These are phyloP conservation scores for Monascus ruber DNA, from an alignment of 2,329 filamentous ascomycete genomes.

Conservation along the genomic window DNA sequence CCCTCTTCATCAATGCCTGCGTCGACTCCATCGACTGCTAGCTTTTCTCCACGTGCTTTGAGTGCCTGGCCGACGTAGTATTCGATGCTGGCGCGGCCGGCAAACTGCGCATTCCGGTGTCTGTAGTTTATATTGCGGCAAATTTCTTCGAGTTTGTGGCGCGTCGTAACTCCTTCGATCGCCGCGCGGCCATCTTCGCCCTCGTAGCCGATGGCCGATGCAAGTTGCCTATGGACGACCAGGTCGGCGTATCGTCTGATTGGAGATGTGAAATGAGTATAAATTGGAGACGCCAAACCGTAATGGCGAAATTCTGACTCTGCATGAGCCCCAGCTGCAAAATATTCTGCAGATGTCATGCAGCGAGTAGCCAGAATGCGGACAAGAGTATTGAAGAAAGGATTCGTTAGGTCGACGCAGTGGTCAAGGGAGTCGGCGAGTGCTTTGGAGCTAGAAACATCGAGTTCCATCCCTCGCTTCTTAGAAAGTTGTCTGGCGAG, in stretches of 20 bases:
- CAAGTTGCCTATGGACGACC: conserved; percentile 84
- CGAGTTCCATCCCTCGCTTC: conserved; percentile 69
- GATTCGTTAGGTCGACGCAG: conserved; percentile 67
- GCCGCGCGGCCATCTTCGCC: conserved; percentile 47
- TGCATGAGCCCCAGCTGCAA: conserved; percentile 84
- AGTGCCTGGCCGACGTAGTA: conserved; percentile 97
- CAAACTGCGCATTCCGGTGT: conserved; percentile 93
- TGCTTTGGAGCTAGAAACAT: conserved; percentile 78
- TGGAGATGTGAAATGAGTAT: conserved; percentile 96
- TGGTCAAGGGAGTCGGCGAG: conserved; percentile 82
- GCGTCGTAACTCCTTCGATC: conserved; percentile 69
- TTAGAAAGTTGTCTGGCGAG: conserved; percentile 81
- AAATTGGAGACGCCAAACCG: conserved; percentile 89
- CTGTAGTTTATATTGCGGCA: conserved; percentile 98
- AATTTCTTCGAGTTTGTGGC: conserved; percentile 76
- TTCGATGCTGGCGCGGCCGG: conserved; percentile 84
- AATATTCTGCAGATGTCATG: conserved; percentile 99
- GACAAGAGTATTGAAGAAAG: conserved; percentile 97
- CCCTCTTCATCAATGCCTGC: conserved; percentile 64
- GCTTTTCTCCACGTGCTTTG: conserved; percentile 52
- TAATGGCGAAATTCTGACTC: conserved; percentile 96
- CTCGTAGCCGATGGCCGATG: conserved; percentile 85
- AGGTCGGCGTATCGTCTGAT: conserved; percentile 98
- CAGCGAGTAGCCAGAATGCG: conserved; percentile 95
- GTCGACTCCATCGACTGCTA: conserved; percentile 22